Evolutionary conservation across 768 basidiomycete species (phyloP), one percentile per base, ranked within the genome.

Genomic region (Pisolithus marmoratus): DNA sequence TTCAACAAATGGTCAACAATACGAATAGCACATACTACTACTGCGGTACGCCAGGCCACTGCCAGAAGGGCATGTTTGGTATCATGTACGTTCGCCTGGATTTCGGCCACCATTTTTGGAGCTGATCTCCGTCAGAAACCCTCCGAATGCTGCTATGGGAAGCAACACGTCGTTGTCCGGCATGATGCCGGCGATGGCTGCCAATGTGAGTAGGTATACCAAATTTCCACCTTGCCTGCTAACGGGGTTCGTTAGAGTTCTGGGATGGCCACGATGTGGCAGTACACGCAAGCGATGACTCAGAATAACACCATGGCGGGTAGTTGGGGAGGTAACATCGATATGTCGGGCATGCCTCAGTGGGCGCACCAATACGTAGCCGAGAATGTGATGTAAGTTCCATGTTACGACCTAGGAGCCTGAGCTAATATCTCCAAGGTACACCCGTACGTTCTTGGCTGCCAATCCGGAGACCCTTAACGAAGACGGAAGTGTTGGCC

Each of bases 51-150:
- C 80, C 84, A 42, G 69, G 60, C 51, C 89, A 92, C 66, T 90
- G 89, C 65, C 67, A 80, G 63, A 83, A 87, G 76, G 90, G 88
- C 60, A 90, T 91, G 87, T 91, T 88, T 64, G 87, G 85, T 70
- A 78, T 86, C 70, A 82, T 87, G 78, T 80, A 61, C 38, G 52
- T 71, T n/a, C 65, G 14, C 20, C 17, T 1, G 20, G 31, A 22
- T 43, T 34, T 29, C 14, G 12, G 34, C 11, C 12, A 17, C 3
- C 29, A 34, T n/a, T 42, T 8, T 24, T 14, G 43, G 5, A 41
- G 20, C 44, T 54, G 41, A 47, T 48, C 36, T 27, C n/a, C 20
- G 15, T 27, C 42, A 79, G 78, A 60, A 85, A 87, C 72, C 80
- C 83, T 17, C 74, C 79, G 23, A 82, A 72, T 66, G 75, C 72